Evolutionary conservation across 176 grass and related monocot genomes (phyloP).

Genomic region (Ensete glaucum): DNA sequence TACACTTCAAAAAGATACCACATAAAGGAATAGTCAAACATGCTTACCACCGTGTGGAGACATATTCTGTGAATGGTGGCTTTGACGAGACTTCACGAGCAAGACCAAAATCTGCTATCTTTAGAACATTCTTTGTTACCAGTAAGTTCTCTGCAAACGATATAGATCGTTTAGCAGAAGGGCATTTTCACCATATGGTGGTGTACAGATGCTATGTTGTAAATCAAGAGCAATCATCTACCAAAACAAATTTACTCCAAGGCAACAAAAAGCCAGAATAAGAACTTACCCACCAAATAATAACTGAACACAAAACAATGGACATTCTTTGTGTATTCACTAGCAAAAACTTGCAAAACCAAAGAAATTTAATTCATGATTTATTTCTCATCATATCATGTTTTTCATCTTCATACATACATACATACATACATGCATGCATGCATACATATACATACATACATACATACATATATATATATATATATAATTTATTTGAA

Average conservation of each 20-base stretch:
- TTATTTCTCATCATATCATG: too few relatives aligned
- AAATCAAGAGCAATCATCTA: not conserved
- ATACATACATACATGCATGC: too few relatives aligned
- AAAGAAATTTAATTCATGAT: too few relatives aligned
- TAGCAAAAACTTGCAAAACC: too few relatives aligned
- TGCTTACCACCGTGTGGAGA: conserved; percentile 87
- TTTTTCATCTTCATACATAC: too few relatives aligned
- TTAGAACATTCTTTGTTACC: conserved; percentile 73
- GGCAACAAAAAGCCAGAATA: not conserved
- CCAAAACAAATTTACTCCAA: not conserved
- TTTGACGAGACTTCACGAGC: conserved; percentile 85
- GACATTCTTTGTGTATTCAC: too few relatives aligned
- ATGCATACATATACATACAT: too few relatives aligned
- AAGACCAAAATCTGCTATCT: conserved; percentile 98
- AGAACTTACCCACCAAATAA: too few relatives aligned
- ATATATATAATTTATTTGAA: too few relatives aligned
- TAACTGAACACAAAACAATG: too few relatives aligned
- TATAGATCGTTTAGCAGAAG: not conserved
- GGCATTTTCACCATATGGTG: not conserved
- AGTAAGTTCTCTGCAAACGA: conserved; percentile 84
- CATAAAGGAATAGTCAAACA: not conserved
- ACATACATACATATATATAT: too few relatives aligned
- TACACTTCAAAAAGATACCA: not conserved
- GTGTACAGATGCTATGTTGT: not conserved
- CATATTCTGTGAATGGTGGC: conserved; percentile 97